Percentiles rank a stretch among this genome's conserved stretches.
Evolutionary conservation across 176 grass and related monocot species (phyloP).

Genomic region (Raddia guianensis): DNA sequence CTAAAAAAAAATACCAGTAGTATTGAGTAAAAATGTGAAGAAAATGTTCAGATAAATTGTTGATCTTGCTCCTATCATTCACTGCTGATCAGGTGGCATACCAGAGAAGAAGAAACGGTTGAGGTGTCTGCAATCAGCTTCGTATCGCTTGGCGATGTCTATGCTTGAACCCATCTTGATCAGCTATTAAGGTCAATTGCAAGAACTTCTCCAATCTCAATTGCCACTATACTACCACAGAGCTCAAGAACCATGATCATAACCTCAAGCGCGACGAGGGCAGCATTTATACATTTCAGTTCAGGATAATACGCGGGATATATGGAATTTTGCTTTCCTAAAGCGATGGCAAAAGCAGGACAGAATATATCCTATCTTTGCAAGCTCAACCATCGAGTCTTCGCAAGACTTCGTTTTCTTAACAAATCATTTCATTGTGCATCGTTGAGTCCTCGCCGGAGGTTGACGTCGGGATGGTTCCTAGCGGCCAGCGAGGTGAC

Average conservation of each 20-base stretch:
- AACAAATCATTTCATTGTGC: neutral
- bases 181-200: neutral
- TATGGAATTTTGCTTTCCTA: conserved; percentile 28
- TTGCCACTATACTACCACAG: neutral
- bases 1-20: neutral
- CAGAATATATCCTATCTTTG: conserved; percentile 36
- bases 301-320: neutral
- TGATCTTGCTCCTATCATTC: neutral
- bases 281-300: conserved; percentile 28
- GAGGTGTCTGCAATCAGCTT: conserved; percentile 38
- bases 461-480: neutral
- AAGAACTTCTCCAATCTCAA: neutral
- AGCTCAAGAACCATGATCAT: neutral
- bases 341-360: conserved; percentile 11
- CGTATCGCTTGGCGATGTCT: conserved; percentile 27
- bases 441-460: neutral
- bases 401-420: conserved; percentile 23
- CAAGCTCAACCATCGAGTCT: conserved; percentile 15
- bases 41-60: neutral
- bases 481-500: neutral
- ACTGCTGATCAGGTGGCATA: conserved; percentile 12
- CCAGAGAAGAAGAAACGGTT: conserved; percentile 41
- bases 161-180: conserved; percentile 32
- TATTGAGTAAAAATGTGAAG: neutral
- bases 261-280: neutral